phyloP scores from a whole-genome alignment of 1,284 basidiomycete genomes.

The Ceratobasidium sp. region DNA sequence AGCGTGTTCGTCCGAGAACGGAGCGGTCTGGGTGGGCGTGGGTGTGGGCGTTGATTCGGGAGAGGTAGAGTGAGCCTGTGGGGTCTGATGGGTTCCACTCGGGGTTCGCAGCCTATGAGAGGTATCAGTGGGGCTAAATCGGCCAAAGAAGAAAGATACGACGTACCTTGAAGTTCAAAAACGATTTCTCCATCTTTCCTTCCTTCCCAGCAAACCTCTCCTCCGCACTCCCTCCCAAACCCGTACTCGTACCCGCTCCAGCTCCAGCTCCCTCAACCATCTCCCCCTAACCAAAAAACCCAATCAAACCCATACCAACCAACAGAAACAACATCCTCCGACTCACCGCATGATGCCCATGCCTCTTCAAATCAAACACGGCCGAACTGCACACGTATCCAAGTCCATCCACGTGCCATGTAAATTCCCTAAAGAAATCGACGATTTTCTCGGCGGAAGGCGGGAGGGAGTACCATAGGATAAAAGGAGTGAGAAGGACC shows the following conservation, averaged over 20 bases:
- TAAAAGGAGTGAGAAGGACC: slow-evolving; percentile 93
- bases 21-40: slow-evolving; percentile 50
- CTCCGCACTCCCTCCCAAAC: background rate
- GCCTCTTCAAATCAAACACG: slow-evolving; percentile 95
- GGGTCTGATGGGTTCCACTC: slow-evolving; percentile 94
- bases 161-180: slow-evolving; percentile 90
- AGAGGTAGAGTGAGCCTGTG: slow-evolving; percentile 85
- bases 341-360: slow-evolving; percentile 69
- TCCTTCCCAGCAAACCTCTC: slow-evolving; percentile 65
- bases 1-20: slow-evolving; percentile 16
- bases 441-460: slow-evolving; percentile 88
- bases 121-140: background rate
- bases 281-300: background rate
- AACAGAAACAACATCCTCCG: background rate
- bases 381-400: slow-evolving; percentile 99
- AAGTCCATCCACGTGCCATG: slow-evolving; percentile 94
- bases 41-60: slow-evolving; percentile 72
- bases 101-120: slow-evolving; percentile 83
- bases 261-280: background rate
- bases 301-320: background rate
- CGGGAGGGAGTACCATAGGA: slow-evolving; percentile 93
- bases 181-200: slow-evolving; percentile 98
- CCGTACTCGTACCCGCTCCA: background rate
- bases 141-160: background rate
- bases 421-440: slow-evolving; percentile 97